Conservation (phyloP, 768 basidiomycete genomes). For the Nevesoporus exiguus region DNA sequence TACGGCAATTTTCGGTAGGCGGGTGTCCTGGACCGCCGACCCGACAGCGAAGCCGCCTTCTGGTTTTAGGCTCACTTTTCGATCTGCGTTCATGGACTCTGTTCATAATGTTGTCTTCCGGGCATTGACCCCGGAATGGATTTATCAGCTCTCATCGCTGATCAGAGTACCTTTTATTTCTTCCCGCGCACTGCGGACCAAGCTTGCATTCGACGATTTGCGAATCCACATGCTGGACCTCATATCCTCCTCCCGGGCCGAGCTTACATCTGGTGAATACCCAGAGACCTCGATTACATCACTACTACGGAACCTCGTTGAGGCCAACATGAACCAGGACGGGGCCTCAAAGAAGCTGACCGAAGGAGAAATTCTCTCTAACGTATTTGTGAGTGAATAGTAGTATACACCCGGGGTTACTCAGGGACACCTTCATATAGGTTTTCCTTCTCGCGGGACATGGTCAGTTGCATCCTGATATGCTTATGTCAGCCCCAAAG, state of each 20-base stretch:
- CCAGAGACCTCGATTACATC: constrained; percentile 29
- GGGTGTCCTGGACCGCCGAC: constrained; percentile 34
- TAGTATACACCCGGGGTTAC: neutral
- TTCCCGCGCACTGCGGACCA: constrained; percentile 27
- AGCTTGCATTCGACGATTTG: constrained; percentile 36
- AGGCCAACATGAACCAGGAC: constrained; percentile 43
- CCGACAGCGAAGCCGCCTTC: constrained; percentile 19
- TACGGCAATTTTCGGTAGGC: constrained; percentile 42
- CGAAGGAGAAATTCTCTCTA: constrained; percentile 46
- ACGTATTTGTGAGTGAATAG: constrained; percentile 41
- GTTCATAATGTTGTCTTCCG: constrained; percentile 27
- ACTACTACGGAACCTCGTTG: constrained; percentile 43
- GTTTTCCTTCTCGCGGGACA: constrained; percentile 49
- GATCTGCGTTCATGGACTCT: constrained; percentile 29
- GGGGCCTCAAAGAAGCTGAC: constrained; percentile 32
- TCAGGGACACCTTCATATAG: constrained; percentile 21
- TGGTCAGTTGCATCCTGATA: constrained; percentile 28
- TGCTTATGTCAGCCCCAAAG: neutral
- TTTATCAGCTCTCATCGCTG: constrained; percentile 22
- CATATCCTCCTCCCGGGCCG: constrained; percentile 36
- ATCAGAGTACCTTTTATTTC: constrained; percentile 37
- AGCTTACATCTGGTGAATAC: constrained; percentile 30
- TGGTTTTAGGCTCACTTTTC: constrained; percentile 37
- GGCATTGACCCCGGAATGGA: constrained; percentile 33
- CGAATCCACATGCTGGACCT: constrained; percentile 40